Conservation (phyloP, 139 green algal genomes). For the Volvox africanus region DNA sequence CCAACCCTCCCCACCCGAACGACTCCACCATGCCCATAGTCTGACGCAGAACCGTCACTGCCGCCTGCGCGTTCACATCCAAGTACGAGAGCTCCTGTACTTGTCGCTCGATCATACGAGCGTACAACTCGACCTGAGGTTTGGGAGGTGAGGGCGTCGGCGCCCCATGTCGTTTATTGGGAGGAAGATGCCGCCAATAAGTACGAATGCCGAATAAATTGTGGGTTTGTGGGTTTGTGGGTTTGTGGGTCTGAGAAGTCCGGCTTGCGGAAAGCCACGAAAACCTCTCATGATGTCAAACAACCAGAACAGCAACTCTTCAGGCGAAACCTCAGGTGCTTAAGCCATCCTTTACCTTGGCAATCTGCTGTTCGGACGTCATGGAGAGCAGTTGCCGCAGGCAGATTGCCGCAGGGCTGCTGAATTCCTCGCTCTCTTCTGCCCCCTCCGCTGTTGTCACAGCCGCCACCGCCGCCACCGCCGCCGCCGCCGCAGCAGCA, state of each 20-base stretch:
- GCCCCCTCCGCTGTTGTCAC: not conserved
- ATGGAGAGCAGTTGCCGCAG: constrained; percentile 34
- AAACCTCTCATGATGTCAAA: no score
- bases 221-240: no score
- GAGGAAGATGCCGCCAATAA: no score
- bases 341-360: not conserved
- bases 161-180: no score
- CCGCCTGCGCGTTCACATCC: not conserved
- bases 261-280: no score
- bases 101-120: constrained; percentile 37
- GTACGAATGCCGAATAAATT: no score
- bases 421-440: not conserved
- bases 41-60: constrained; percentile 9
- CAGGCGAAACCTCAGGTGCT: no score
- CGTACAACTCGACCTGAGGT: constrained; percentile 49
- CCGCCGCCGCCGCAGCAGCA: no score
- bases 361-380: constrained; percentile 13
- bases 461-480: not conserved
- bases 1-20: not conserved
- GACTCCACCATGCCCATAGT: constrained; percentile 37
- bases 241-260: no score
- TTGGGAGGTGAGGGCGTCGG: no score
- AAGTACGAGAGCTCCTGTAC: constrained; percentile 46
- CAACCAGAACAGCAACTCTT: no score
- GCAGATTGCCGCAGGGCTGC: constrained; percentile 30